Conservation (phyloP, 192 early-diverging fungal genomes). For the Chytriomyces hyalinus region DNA sequence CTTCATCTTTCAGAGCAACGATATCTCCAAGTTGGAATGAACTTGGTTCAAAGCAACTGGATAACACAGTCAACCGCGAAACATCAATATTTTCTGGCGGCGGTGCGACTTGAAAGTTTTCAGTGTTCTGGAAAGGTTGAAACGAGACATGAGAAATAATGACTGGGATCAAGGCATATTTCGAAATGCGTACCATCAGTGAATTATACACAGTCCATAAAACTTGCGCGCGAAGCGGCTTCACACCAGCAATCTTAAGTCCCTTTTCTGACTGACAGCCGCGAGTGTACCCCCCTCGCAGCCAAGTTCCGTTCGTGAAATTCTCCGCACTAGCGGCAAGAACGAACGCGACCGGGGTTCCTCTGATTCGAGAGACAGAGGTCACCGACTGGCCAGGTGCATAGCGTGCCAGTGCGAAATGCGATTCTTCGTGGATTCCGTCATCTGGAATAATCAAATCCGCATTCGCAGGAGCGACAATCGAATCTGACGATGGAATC, state of each 20-base stretch:
- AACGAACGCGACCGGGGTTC: too few species aligned
- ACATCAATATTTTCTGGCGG: slow-evolving; percentile 18
- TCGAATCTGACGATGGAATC: not conserved
- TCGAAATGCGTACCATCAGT: not conserved
- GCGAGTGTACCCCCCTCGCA: not conserved
- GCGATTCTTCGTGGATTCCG: slow-evolving; percentile 12
- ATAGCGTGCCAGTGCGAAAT: slow-evolving; percentile 23
- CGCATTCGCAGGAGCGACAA: slow-evolving; percentile 2
- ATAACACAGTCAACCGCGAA: slow-evolving; percentile 14
- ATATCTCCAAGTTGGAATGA: slow-evolving; percentile 17
- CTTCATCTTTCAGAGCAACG: slow-evolving; percentile 22
- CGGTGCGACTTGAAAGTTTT: not conserved
- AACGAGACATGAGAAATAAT: not conserved
- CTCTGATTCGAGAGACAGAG: not conserved
- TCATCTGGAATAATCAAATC: not conserved
- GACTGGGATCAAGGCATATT: not conserved
- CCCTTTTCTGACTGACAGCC: not conserved
- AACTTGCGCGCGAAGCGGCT: not conserved
- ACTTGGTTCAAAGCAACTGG: slow-evolving; percentile 9
- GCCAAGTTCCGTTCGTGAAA: slow-evolving; percentile 19
- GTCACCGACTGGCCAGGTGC: slow-evolving; percentile 10
- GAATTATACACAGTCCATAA: slow-evolving; percentile 23
- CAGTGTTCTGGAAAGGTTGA: not conserved
- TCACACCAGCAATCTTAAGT: slow-evolving; percentile 7
- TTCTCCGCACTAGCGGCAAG: not conserved